Percentiles rank a stretch among this genome's conserved stretches.
These are phyloP conservation scores for Populus hybrid DNA, from an alignment of 441 rosid genomes.

Conservation along the genomic window DNA sequence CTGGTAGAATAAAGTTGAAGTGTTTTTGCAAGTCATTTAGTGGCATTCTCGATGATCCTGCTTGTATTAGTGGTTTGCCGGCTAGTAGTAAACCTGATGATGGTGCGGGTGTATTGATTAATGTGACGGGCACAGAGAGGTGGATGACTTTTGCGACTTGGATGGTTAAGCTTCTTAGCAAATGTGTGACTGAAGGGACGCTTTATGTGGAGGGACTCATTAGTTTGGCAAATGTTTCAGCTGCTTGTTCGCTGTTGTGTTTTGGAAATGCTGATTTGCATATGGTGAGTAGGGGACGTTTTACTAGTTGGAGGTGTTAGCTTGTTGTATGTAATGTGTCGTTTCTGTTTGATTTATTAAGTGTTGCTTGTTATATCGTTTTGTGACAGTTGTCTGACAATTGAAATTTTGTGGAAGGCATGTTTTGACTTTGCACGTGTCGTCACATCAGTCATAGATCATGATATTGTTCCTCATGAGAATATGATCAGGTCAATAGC, in stretches of 20 bases:
- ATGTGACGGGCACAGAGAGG: slow-evolving; percentile 54
- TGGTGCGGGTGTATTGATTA: slow-evolving; percentile 70
- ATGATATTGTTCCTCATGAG: slow-evolving; percentile 73
- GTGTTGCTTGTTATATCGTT: slow-evolving; percentile 24
- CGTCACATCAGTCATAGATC: slow-evolving; percentile 60
- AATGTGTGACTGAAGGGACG: slow-evolving; percentile 92
- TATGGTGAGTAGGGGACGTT: slow-evolving; percentile 58
- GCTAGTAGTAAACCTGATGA: slow-evolving; percentile 53
- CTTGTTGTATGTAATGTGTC: slow-evolving; percentile 14
- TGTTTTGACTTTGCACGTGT: slow-evolving; percentile 89
- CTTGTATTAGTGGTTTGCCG: slow-evolving; percentile 70
- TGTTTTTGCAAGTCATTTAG: slow-evolving; percentile 68
- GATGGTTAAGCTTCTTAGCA: slow-evolving; percentile 75
- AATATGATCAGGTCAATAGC: slow-evolving; percentile 70
- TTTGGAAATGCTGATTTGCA: slow-evolving; percentile 84
- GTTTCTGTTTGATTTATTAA: slow-evolving; percentile 17
- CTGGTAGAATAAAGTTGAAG: slow-evolving; percentile 39
- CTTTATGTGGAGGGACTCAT: slow-evolving; percentile 85
- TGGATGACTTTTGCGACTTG: slow-evolving; percentile 89
- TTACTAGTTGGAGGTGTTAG: slow-evolving; percentile 19
- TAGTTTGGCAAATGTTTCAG: slow-evolving; percentile 59
- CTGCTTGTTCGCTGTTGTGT: slow-evolving; percentile 75
- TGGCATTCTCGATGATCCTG: slow-evolving; percentile 51
- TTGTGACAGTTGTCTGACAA: slow-evolving; percentile 41
- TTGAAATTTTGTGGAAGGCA: slow-evolving; percentile 70